phyloP scores from a whole-genome alignment of 352 stramenopile genomes.

The Pythium apleroticum region DNA sequence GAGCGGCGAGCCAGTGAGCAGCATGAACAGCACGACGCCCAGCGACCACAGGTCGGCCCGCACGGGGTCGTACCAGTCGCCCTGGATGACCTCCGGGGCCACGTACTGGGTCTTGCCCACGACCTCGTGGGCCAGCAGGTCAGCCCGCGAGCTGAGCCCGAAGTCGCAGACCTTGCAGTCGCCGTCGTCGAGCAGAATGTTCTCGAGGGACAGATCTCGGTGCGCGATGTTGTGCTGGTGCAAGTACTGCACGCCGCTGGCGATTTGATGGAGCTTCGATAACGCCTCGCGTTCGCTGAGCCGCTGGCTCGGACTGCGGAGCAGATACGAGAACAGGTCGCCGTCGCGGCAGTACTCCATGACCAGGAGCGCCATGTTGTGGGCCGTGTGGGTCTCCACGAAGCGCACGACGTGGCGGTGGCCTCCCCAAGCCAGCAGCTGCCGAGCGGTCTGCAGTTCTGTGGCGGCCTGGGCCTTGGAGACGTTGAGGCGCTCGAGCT shows the following conservation, averaged over 20 bases:
- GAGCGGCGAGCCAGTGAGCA: slow-evolving; percentile 40
- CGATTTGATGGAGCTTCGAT: slow-evolving; percentile 27
- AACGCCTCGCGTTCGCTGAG: slow-evolving; percentile 22
- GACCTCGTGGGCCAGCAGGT: slow-evolving; percentile 8
- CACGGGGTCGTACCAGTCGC: slow-evolving; percentile 32
- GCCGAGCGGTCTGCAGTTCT: slow-evolving; percentile 8
- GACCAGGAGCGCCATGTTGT: slow-evolving; percentile 8
- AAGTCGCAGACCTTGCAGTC: slow-evolving; percentile 59
- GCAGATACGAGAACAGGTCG: slow-evolving; percentile 19
- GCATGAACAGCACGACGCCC: slow-evolving; percentile 45
- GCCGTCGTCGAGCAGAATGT: slow-evolving; percentile 46
- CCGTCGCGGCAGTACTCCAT: slow-evolving; percentile 16
- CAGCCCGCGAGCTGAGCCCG: slow-evolving; percentile 37
- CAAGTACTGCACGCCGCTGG: slow-evolving; percentile 29
- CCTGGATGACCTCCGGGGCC: slow-evolving; percentile 36
- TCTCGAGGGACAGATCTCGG: slow-evolving; percentile 40
- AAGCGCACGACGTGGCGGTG: slow-evolving; percentile 11
- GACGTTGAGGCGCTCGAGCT: slow-evolving; percentile 1
- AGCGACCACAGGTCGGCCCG: slow-evolving; percentile 49
- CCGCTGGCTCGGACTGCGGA: background rate
- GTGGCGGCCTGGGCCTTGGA: background rate
- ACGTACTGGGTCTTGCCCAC: slow-evolving; percentile 32
- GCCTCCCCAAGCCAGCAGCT: slow-evolving; percentile 6
- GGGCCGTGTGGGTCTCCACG: background rate
- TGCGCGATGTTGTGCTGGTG: slow-evolving; percentile 35